These are phyloP conservation scores for Aspergillus sclerotiicarbonarius DNA, from an alignment of 495 filamentous ascomycete species.

Conservation along the genomic window DNA sequence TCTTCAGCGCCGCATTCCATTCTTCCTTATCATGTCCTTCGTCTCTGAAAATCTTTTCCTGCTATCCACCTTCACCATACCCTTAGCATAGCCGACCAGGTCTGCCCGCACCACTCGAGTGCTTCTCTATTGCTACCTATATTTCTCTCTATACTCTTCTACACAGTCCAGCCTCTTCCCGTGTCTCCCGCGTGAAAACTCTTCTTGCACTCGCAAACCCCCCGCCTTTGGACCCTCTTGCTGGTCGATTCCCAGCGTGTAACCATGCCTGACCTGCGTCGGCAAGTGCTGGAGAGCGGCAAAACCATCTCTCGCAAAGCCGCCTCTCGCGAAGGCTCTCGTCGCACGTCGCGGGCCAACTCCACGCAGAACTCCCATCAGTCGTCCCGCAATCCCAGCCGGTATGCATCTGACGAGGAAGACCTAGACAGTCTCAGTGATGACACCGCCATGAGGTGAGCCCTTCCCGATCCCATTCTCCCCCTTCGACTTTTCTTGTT, in stretches of 20 bases:
- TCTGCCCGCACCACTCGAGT: background rate
- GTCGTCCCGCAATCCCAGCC: conserved; percentile 53
- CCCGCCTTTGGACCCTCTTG: background rate
- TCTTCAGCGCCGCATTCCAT: conserved; percentile 12
- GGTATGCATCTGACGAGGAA: conserved; percentile 76
- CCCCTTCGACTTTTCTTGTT: conserved; percentile 10
- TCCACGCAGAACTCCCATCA: conserved; percentile 64
- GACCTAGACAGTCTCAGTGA: conserved; percentile 63
- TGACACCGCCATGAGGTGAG: conserved; percentile 67
- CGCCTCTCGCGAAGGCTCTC: conserved; percentile 66
- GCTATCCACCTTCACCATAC: conserved; percentile 21
- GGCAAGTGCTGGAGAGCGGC: conserved; percentile 75
- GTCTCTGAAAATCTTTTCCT: conserved; percentile 20
- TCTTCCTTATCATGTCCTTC: conserved; percentile 29
- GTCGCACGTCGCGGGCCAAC: conserved; percentile 58
- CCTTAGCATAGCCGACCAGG: conserved; percentile 7
- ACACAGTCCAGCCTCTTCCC: background rate
- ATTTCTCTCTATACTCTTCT: conserved; percentile 1
- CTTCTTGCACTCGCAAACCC: conserved; percentile 3
- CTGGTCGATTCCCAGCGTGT: background rate
- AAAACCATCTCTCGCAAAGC: conserved; percentile 95
- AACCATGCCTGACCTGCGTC: conserved; percentile 60
- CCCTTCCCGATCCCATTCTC: conserved; percentile 1
- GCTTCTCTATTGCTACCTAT: background rate
- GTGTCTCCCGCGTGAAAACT: background rate